Percentiles rank a stretch among this genome's conserved stretches.
These are phyloP conservation scores for Dipodascus geniculatus DNA, from an alignment of 805 yeast species.

Conservation along the genomic window DNA sequence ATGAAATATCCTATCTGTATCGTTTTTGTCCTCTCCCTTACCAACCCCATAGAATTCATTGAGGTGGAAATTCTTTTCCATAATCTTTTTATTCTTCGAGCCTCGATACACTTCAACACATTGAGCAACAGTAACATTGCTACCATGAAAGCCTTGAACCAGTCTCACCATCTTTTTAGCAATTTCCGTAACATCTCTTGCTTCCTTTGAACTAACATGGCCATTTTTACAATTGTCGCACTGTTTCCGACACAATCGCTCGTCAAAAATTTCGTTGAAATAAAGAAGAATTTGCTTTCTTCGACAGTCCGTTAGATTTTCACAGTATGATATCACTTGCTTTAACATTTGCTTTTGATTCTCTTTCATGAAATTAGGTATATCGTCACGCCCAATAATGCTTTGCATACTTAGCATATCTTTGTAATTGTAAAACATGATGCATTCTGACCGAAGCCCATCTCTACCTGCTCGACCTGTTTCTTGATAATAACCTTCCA, in stretches of 20 bases:
- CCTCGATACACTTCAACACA: constrained; percentile 81
- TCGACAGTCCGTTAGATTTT: constrained; percentile 81
- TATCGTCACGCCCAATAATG: constrained; percentile 63
- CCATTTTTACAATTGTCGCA: constrained; percentile 76
- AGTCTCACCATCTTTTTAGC: constrained; percentile 50
- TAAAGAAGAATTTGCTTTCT: constrained; percentile 80
- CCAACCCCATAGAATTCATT: constrained; percentile 50
- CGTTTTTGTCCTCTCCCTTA: constrained; percentile 59
- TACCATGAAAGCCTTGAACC: constrained; percentile 37
- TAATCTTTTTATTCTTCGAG: constrained; percentile 39
- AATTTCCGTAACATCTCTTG: constrained; percentile 51
- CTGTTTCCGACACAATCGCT: constrained; percentile 48
- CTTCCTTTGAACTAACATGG: constrained; percentile 6
- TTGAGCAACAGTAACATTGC: constrained; percentile 62
- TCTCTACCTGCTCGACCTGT: constrained; percentile 98
- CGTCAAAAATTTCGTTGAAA: constrained; percentile 73
- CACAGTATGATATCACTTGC: constrained; percentile 85
- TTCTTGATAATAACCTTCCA: constrained; percentile 96
- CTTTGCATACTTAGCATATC: constrained; percentile 71
- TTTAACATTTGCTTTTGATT: constrained; percentile 66
- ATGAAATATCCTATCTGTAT: constrained; percentile 75
- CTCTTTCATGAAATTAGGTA: constrained; percentile 53
- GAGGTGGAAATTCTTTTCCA: constrained; percentile 34
- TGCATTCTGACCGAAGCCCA: constrained; percentile 71
- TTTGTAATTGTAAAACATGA: constrained; percentile 65